Conservation (phyloP, 768 basidiomycete species). For the Sarcodon aspratus region DNA sequence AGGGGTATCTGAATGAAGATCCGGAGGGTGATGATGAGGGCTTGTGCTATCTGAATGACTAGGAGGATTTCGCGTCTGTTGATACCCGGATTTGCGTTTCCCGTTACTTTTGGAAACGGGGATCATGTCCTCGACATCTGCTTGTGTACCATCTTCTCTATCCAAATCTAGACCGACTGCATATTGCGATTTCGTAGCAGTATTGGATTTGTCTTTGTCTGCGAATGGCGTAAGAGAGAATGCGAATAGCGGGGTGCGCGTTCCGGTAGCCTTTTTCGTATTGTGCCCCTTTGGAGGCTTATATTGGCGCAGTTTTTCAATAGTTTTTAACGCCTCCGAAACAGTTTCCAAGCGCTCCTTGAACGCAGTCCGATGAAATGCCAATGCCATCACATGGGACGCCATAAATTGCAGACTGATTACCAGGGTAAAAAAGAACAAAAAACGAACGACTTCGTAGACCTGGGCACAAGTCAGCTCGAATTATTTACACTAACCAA, state of each 20-base stretch:
- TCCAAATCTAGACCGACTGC: no score
- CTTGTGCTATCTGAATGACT: not conserved
- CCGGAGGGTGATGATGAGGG: conserved; percentile 31
- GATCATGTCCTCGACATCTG: not conserved
- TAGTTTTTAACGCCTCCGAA: conserved; percentile 36
- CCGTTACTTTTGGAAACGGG: not conserved
- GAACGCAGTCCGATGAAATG: conserved; percentile 71
- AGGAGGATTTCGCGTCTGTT: not conserved
- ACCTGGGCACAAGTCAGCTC: conserved; percentile 21
- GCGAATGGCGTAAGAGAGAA: not conserved
- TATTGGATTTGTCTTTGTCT: not conserved
- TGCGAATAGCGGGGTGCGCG: not conserved
- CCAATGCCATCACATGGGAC: conserved; percentile 61
- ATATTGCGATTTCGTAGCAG: no score
- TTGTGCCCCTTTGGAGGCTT: not conserved
- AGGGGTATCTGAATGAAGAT: conserved; percentile 4
- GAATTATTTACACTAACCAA: not conserved
- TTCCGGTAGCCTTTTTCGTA: not conserved
- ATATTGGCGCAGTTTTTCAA: conserved; percentile 60
- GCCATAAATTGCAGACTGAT: conserved; percentile 55
- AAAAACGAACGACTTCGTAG: conserved; percentile 54
- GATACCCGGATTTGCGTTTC: not conserved
- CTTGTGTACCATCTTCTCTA: not conserved
- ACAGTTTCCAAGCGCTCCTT: conserved; percentile 58
- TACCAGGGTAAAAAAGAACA: conserved; percentile 66